Base-by-base conservation (phyloP, 192 early-diverging fungal species). In the Phycomyces blakesleeanus region DNA sequence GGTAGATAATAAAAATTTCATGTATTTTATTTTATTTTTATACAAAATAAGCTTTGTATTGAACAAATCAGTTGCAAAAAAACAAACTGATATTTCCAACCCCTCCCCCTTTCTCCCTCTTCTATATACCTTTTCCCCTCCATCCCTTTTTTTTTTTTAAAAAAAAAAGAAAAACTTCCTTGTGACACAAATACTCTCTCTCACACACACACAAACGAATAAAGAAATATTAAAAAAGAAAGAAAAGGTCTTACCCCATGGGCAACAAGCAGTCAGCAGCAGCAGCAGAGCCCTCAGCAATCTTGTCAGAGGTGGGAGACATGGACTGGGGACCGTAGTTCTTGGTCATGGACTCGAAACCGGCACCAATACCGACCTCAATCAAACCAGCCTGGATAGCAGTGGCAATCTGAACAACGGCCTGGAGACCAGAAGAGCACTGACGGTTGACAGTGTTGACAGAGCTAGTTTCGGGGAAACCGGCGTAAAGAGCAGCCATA, bases 261-360 rank as follows among this genome's bases (percentile, higher is more conserved):
- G 91, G 91, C 59, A 91, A 79, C 59, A 92, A 78, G 69, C 93
- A 94, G 78, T 96, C 93, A 42, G 87, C 88, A 59, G 86, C 88
- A 51, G 87, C 77, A 16, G 77, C 79, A 59, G 72, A 86, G 16
- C 60, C 60, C 9, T 83, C 86, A 59, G 88, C 81, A 51, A 97
- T 89, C 57, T 85, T 84, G 47, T 91, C 87, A 55, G 88, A 91
- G 39, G 83, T 79, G 47, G 84, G 69, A 41, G 91, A 83, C 82
- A 94, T 85, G 69, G 90, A 85, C 49, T 74, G 73, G 15, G 91
- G 63, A 18, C 89, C 89, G 66, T 96, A 94, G 77, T 92, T 86
- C 73, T 89, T 82, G 61, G 91, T 87, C 94, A 96, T 96, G 78
- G 89, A 91, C 71, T 95, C 94, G 22, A 96, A 91, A 74, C 93